Base-by-base conservation (phyloP, 1,139 yeast species). In the Zygosaccharomyces pseudobailii region DNA sequence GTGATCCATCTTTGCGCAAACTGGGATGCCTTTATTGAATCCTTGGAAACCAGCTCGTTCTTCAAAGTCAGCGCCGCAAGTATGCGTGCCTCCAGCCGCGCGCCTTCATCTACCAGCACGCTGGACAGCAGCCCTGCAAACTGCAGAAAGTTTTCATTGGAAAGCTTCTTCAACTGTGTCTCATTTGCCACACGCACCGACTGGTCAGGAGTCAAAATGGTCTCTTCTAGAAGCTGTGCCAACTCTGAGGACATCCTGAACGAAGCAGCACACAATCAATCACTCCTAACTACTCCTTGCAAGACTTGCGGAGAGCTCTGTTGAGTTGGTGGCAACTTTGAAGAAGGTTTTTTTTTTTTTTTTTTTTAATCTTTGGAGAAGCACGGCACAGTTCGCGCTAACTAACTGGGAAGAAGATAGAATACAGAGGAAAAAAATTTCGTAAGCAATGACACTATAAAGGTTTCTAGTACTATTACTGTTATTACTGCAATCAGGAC, bases 61-160 rank as follows among this genome's bases (percentile, higher is more conserved):
- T 92, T 92, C 60, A 89, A 71, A 13, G 84, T 87, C 54, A 92
- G 73, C 41, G 95, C 96, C 3, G 98, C 96, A 67, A 94, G 79
- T 77, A 88, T 87, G 63, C 97, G 78, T 46, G 89, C 95, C 70
- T 90, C 97, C 6, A 86, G 72, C 58, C 78, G 80, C 52, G 80
- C 80, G 5, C 73, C 69, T 42, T 79, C 82, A 61, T 84, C 81
- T 35, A 83, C 84, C 55, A 92, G 74, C 27, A 87, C 88, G 55
- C 80, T 80, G 38, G 87, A 79, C 62, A 90, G 78, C 59, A 83
- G 73, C 38, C 80, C 79, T 59, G 89, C 71, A 64, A 84, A 92
- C 57, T 75, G 83, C 67, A 72, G 82, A 71, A 87, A 90, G 68
- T 88, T 86, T 54, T 81, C 84, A 58, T 77, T 75, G 30, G 95